Base-by-base conservation (phyloP, 2,329 filamentous ascomycete genomes). In the Reticulascus tulasneorum region DNA sequence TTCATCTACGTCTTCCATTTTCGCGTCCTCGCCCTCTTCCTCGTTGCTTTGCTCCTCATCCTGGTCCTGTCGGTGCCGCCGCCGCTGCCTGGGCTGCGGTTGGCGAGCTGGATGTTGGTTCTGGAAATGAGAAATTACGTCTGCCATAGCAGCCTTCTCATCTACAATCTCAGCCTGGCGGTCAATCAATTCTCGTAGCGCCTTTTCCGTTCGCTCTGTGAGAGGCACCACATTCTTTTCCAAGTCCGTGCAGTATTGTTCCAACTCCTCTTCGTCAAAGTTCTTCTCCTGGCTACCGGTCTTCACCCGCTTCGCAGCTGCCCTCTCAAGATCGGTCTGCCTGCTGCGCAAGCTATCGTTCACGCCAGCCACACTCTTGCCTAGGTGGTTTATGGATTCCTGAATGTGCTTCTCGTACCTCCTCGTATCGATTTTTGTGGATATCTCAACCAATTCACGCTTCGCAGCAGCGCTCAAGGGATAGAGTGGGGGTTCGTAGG, bases 171-270 rank as follows among this genome's bases (percentile, higher is more conserved):
- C 68, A 26, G 62, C 64, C 36, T 60, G 63, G 33, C 61, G 51
- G 46, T 80, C 76, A 19, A 79, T 68, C 9, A 71, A 53, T 23
- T 61, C 51, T 10, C 75, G 66, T 20, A 75, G 53, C 0, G 67
- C 62, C 15, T 53, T 49, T 47, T 79, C 75, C 7, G 68, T 64
- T 5, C 60, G 54, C 8, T 55, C 49, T 2, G 72, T 75, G 19
- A 76, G 41, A 3, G 47, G 44, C 3, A 64, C 58, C 4, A 73
- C 66, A 9, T 62, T 49, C 1, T 45, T 45, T 16, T 67, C 59
- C 4, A 77, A 53, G 4, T 52, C 45, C n/a, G 47, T 47, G 7
- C 69, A 43, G 22, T 69, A 62, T 10, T 51, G 49, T 45, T 69
- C 64, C 2, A 69, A 51, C 2, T 54, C 50, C 21, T 56, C 46